phyloP scores from a whole-genome alignment of 2,329 filamentous ascomycete species.

The Colletotrichum sp. region DNA sequence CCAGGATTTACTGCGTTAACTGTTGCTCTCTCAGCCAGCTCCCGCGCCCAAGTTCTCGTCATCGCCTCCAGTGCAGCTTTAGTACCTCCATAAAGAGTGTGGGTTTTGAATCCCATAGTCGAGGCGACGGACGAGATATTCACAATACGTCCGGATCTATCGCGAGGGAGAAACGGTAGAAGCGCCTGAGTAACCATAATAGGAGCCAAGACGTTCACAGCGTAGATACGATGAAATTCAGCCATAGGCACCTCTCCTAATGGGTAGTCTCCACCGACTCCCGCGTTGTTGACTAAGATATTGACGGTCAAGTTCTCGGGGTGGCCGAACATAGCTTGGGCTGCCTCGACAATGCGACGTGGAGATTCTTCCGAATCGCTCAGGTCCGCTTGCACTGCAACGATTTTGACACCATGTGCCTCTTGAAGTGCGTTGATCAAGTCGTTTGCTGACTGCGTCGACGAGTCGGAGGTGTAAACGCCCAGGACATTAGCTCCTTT shows the following conservation, averaged over 20 bases:
- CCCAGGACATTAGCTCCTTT: slow-evolving; percentile 73
- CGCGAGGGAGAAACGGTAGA: slow-evolving; percentile 69
- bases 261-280: slow-evolving; percentile 48
- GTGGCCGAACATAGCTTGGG: slow-evolving; percentile 61
- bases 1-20: slow-evolving; percentile 63
- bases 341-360: slow-evolving; percentile 60
- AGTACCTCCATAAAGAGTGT: slow-evolving; percentile 60
- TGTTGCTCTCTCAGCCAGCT: slow-evolving; percentile 55
- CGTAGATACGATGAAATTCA: slow-evolving; percentile 75
- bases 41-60: slow-evolving; percentile 63
- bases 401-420: slow-evolving; percentile 64
- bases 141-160: slow-evolving; percentile 64
- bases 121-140: slow-evolving; percentile 54
- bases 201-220: slow-evolving; percentile 84
- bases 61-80: slow-evolving; percentile 64
- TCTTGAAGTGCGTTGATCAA: slow-evolving; percentile 44
- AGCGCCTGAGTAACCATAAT: slow-evolving; percentile 78
- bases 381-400: slow-evolving; percentile 74
- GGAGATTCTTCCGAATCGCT: slow-evolving; percentile 61
- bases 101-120: slow-evolving; percentile 53
- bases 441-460: slow-evolving; percentile 23
- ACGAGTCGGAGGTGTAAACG: slow-evolving; percentile 64
- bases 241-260: slow-evolving; percentile 65
- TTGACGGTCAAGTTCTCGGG: slow-evolving; percentile 69
- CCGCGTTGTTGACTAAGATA: slow-evolving; percentile 88